phyloP scores from a whole-genome alignment of 768 basidiomycete species.

The Hygrocybe coccinea region DNA sequence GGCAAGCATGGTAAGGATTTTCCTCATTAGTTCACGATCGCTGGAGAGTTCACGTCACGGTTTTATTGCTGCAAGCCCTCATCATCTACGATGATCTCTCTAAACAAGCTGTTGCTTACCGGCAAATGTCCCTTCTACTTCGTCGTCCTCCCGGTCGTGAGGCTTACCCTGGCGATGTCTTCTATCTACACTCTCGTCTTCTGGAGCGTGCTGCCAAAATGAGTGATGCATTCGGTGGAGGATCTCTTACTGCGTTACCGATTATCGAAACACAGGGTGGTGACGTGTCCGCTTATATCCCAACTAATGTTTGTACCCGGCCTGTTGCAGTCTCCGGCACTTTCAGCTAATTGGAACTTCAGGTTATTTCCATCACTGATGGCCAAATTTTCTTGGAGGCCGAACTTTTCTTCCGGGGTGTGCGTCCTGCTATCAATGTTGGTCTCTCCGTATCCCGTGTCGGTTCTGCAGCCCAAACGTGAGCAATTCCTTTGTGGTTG shows the following conservation, averaged over 20 bases:
- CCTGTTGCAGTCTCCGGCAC: neutral
- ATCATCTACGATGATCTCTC: constrained; percentile 99
- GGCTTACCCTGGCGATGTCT: constrained; percentile 99
- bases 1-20: constrained; percentile 86
- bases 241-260: constrained; percentile 96
- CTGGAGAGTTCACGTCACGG: constrained; percentile 22
- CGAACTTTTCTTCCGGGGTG: constrained; percentile 99
- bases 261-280: constrained; percentile 99
- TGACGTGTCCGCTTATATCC: constrained; percentile 99
- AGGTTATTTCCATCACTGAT: constrained; percentile 99
- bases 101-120: constrained; percentile 99
- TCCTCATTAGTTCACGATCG: neutral
- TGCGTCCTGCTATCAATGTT: constrained; percentile 99
- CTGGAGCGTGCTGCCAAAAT: constrained; percentile 99
- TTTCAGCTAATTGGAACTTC: neutral
- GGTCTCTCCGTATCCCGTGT: constrained; percentile 99
- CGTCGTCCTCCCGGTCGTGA: constrained; percentile 99
- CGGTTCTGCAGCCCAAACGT: constrained; percentile 99
- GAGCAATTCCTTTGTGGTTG: constrained; percentile 28
- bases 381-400: constrained; percentile 99
- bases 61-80: constrained; percentile 59
- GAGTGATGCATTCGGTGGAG: constrained; percentile 98
- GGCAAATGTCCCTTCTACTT: constrained; percentile 99
- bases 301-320: constrained; percentile 63
- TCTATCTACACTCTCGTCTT: constrained; percentile 99